Conservation (phyloP, 73 alveolate genomes). For the Paramecium tetraurelia region DNA sequence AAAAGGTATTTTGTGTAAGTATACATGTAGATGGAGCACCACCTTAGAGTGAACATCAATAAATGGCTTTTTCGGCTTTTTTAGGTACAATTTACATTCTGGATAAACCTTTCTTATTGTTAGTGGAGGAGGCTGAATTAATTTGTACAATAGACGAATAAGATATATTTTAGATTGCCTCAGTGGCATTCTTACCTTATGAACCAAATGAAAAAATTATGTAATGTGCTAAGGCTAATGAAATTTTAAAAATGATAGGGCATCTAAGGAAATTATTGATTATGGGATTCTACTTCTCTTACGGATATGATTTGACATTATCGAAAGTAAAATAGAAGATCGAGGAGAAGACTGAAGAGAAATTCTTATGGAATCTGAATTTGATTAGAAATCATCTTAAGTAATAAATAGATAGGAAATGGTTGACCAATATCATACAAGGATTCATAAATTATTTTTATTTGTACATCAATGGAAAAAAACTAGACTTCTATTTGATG, state of each 20-base stretch:
- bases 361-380: slow-evolving; percentile 84
- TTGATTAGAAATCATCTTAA: slow-evolving; percentile 73
- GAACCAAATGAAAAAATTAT: neutral
- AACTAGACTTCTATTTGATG: slow-evolving; percentile 77
- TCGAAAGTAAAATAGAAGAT: slow-evolving; percentile 47
- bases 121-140: neutral
- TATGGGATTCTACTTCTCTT: slow-evolving; percentile 84
- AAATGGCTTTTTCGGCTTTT: slow-evolving; percentile 19
- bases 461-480: slow-evolving; percentile 64
- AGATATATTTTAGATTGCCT: slow-evolving; percentile 43
- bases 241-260: neutral
- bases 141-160: slow-evolving; percentile 48
- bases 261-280: neutral
- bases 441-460: slow-evolving; percentile 87
- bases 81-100: slow-evolving; percentile 39
- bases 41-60: neutral
- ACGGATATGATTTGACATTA: slow-evolving; percentile 82
- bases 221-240: neutral
- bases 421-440: slow-evolving; percentile 81
- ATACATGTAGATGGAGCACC: neutral
- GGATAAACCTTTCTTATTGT: slow-evolving; percentile 38
- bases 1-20: neutral
- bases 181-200: slow-evolving; percentile 42
- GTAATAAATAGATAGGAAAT: slow-evolving; percentile 72
- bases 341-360: slow-evolving; percentile 64